Conservation (phyloP, 352 stramenopile species). For the Pythium insidiosum region DNA sequence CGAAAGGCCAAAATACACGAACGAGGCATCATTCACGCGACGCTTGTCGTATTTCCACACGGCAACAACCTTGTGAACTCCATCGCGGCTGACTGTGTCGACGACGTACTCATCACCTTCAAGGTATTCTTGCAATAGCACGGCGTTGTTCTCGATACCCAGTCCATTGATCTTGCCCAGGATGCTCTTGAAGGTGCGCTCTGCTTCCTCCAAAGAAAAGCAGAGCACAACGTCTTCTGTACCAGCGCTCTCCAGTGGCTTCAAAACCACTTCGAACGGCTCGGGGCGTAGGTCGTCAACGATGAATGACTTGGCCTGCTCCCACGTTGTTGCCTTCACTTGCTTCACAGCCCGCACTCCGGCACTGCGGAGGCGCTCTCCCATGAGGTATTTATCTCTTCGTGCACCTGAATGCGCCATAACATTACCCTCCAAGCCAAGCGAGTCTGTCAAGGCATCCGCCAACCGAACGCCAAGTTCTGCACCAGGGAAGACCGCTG, state of each 20-base stretch:
- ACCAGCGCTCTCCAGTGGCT: slow-evolving; percentile 76
- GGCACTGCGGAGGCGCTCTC: slow-evolving; percentile 65
- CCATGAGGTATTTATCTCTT: slow-evolving; percentile 85
- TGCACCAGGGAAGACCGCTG: slow-evolving; percentile 86
- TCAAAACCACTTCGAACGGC: slow-evolving; percentile 87
- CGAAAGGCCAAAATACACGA: slow-evolving; percentile 92
- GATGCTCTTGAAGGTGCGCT: slow-evolving; percentile 80
- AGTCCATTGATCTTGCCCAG: slow-evolving; percentile 83
- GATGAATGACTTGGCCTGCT: slow-evolving; percentile 67
- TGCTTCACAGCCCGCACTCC: slow-evolving; percentile 90
- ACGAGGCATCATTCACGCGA: slow-evolving; percentile 89
- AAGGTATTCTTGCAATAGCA: slow-evolving; percentile 92
- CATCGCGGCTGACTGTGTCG: slow-evolving; percentile 91
- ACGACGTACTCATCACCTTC: slow-evolving; percentile 95
- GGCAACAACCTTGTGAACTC: slow-evolving; percentile 92
- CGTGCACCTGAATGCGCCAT: slow-evolving; percentile 61
- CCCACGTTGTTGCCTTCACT: slow-evolving; percentile 72
- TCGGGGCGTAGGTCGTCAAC: slow-evolving; percentile 44
- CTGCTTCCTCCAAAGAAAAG: slow-evolving; percentile 58
- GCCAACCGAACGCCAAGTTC: slow-evolving; percentile 91
- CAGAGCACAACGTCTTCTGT: slow-evolving; percentile 81
- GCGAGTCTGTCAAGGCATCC: slow-evolving; percentile 79
- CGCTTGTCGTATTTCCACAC: slow-evolving; percentile 99
- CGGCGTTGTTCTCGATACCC: slow-evolving; percentile 77
- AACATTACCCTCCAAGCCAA: slow-evolving; percentile 82